These are phyloP conservation scores for Mangifera indica DNA, from an alignment of 345 rosid genomes.

Conservation along the genomic window DNA sequence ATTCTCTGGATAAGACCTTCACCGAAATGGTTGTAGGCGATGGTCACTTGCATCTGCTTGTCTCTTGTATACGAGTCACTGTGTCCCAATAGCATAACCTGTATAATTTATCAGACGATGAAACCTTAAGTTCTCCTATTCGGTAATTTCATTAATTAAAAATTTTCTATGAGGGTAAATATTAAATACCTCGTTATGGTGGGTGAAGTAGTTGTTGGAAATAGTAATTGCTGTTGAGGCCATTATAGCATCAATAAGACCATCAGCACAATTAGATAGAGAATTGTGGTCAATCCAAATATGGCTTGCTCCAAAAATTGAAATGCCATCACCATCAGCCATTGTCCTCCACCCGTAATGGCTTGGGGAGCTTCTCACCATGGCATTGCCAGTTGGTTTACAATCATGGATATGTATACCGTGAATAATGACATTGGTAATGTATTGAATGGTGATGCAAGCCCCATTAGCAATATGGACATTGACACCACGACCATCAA, in stretches of 20 bases:
- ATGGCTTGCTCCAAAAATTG: constrained; percentile 76
- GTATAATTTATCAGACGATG: not conserved
- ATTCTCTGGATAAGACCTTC: constrained; percentile 97
- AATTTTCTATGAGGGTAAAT: not conserved
- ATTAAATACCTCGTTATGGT: constrained; percentile 63
- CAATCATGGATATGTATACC: constrained; percentile 71
- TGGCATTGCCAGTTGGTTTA: constrained; percentile 71
- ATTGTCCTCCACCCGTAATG: constrained; percentile 83
- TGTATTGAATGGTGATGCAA: constrained; percentile 66
- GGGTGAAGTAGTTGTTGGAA: constrained; percentile 73
- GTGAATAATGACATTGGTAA: constrained; percentile 75
- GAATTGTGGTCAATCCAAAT: constrained; percentile 94
- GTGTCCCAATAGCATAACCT: constrained; percentile 96
- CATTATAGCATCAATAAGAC: constrained; percentile 68
- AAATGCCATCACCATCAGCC: constrained; percentile 80
- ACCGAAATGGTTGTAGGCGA: constrained; percentile 97
- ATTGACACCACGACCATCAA: constrained; percentile 69
- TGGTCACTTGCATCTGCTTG: constrained; percentile 92
- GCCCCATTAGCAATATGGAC: constrained; percentile 64
- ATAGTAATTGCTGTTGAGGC: constrained; percentile 73
- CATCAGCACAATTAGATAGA: constrained; percentile 77
- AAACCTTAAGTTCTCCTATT: not conserved
- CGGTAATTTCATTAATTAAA: not conserved
- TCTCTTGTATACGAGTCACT: constrained; percentile 88
- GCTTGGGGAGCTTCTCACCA: constrained; percentile 80